These are phyloP conservation scores for Taxillus chinensis DNA, from an alignment of 164 flowering plant species.

Conservation along the genomic window DNA sequence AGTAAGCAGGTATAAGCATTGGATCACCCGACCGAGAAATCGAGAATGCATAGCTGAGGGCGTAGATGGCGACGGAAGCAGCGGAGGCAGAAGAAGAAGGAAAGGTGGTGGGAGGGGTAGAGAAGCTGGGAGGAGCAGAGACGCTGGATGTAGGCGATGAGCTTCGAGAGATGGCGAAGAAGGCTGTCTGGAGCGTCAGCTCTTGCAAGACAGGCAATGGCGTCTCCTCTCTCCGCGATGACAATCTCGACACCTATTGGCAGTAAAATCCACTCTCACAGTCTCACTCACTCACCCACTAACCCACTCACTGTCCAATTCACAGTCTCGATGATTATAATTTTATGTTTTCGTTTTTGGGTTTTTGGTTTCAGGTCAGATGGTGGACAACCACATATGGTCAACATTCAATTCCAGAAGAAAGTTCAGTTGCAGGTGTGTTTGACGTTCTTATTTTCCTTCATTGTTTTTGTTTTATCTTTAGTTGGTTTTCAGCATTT, in stretches of 20 bases:
- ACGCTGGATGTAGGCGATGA: slow-evolving; percentile 64
- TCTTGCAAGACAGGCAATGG: slow-evolving; percentile 96
- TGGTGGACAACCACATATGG: slow-evolving; percentile 91
- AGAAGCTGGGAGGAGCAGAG: slow-evolving; percentile 82
- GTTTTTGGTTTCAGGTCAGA: slow-evolving; percentile 53
- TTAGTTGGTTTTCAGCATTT: too few relatives aligned
- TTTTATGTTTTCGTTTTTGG: neutral
- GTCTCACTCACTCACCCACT: neutral
- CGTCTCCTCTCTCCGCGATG: slow-evolving; percentile 73
- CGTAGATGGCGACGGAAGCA: slow-evolving; percentile 66
- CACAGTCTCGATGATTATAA: neutral
- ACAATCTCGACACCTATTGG: slow-evolving; percentile 85
- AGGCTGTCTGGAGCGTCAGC: slow-evolving; percentile 97
- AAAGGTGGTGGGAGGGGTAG: slow-evolving; percentile 61
- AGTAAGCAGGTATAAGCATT: too few relatives aligned
- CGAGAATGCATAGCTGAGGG: slow-evolving; percentile 2
- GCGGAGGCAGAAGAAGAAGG: slow-evolving; percentile 88
- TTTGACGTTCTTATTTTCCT: neutral
- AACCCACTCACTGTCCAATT: neutral
- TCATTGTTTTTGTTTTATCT: too few relatives aligned
- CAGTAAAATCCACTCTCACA: slow-evolving; percentile 32
- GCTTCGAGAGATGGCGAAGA: slow-evolving; percentile 80
- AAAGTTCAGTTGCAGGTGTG: slow-evolving; percentile 79
- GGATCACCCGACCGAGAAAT: too few relatives aligned
- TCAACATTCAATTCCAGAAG: slow-evolving; percentile 87